Base-by-base conservation (phyloP, 2,329 filamentous ascomycete genomes). In the Grosmannia clavigera region DNA sequence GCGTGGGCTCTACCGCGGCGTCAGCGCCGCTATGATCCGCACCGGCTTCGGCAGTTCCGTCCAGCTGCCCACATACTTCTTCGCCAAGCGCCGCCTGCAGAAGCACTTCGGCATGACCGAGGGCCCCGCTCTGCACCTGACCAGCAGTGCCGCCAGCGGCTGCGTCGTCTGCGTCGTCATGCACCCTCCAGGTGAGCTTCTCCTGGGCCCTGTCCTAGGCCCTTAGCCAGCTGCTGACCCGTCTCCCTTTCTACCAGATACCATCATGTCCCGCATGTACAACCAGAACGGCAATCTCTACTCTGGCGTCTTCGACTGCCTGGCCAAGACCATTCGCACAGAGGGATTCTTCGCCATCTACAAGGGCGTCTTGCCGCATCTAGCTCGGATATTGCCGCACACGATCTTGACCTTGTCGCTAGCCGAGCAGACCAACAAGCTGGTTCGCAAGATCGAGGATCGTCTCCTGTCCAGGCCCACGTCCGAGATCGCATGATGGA, bases 281-380 rank as follows among this genome's bases (percentile, higher is more conserved):
- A 99, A 99, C 77, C 94, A 99, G 73, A 95, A 92, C 63, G 94
- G 94, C 58, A 95, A 96, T 71, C 81, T 99, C n/a, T 99, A 99
- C 78, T 86, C 82, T 66, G 88, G 92, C 61, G 90, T 95, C 5
- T 88, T 95, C 64, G 94, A 99, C 75, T 99, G 94, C 71, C 74
- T 97, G 62, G 83, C 82, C 71, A 92, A 96, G 76, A 99, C 94
- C 0, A 80, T 99, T 63, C 87, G 86, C 70, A 96, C 90, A 0
- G 94, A 99, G 72, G 94, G 94, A 27, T 68, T 96, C 58, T 75
- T 97, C 55, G 94, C 94, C 63, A 89, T 99, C 61, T 99, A 99
- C 79, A 99, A 99, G 78, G 94, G 94, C 61, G 96, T 95, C 78
- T 84, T 96, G 69, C 94, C 94, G 19, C 94, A 99, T 75, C 76